Base-by-base conservation (phyloP, 805 yeast genomes). In the Yarrowia deformans region DNA sequence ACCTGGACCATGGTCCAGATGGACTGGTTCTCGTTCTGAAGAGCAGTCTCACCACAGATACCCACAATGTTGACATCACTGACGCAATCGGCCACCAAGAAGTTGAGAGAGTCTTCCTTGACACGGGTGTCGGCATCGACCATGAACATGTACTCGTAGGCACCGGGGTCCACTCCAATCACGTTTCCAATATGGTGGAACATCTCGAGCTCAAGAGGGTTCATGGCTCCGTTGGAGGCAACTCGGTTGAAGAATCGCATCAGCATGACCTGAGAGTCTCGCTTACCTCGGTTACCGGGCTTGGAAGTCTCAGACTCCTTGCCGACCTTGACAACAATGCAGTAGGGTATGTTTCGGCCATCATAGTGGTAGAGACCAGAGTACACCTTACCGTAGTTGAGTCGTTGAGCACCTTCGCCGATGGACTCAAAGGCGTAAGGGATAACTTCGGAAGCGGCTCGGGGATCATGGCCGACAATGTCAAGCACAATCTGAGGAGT, bases 211-310 rank as follows among this genome's bases (percentile, higher is more conserved):
- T 86, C 89, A 70, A 86, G 78, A 16, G 85, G 85, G 55, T 83
- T 83, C 89, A 86, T 86, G 72, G 89, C 84, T 72, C 84, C 81
- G 72, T 85, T 85, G 74, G 84, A 84, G 76, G 85, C 87, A 18
- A 86, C 88, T 69, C 86, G 82, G 76, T 86, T 88, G 72, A 86
- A 79, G 77, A 85, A 86, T 42, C 84, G 82, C 87, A 86, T 84
- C 72, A 86, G 76, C 70, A 86, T 75, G 66, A 85, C 81, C 76
- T 86, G 90, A 29, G 89, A 85, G 74, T 86, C 89, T 74, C 90
- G 85, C 76, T 86, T 86, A 73, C 89, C 90, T 75, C 89, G 81
- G 76, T 86, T 86, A 68, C 90, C 90, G 7, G 89, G 89, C 70
- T 73, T 77, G 69, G 81, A 81, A 9, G 82, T 83, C 75, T 86